These are phyloP conservation scores for Protomyces arabidopsidicola DNA, from an alignment of 1,139 yeast species.

Conservation along the genomic window DNA sequence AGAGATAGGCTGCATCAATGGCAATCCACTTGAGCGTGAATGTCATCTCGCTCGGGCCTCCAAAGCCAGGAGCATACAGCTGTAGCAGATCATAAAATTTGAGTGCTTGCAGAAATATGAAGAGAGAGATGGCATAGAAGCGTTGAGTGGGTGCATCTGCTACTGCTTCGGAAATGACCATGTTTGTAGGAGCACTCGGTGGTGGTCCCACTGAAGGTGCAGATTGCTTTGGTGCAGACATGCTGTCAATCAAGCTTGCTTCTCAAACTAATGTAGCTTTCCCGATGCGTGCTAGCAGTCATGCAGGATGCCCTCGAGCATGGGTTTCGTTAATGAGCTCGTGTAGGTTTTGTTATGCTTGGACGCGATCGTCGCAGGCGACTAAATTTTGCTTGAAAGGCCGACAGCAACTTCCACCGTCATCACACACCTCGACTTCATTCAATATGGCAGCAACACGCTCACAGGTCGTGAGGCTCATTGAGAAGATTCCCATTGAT, in stretches of 20 bases:
- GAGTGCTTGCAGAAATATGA: slow-evolving; percentile 70
- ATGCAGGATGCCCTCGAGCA: no score
- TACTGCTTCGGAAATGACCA: slow-evolving; percentile 28
- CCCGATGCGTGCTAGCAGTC: no score
- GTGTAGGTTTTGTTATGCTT: no score
- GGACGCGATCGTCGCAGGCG: no score
- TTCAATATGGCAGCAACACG: slow-evolving; percentile 6
- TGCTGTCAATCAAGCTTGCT: not conserved
- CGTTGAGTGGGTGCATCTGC: slow-evolving; percentile 83
- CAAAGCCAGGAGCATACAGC: slow-evolving; percentile 41
- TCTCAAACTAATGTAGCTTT: no score
- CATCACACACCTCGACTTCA: no score
- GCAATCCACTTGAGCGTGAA: slow-evolving; percentile 67
- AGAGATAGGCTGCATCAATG: slow-evolving; percentile 65
- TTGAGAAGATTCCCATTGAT: slow-evolving; percentile 16
- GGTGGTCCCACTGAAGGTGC: not conserved
- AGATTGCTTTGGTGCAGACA: not conserved
- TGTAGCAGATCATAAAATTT: slow-evolving; percentile 66
- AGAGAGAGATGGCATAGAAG: slow-evolving; percentile 58
- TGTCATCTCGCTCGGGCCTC: slow-evolving; percentile 44
- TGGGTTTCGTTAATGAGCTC: no score
- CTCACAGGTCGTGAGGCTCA: slow-evolving; percentile 8
- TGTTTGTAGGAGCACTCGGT: not conserved
- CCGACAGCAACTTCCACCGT: no score
- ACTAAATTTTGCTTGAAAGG: no score